These are phyloP conservation scores for Chaetomium strumarium DNA, from an alignment of 2,329 filamentous ascomycete species.

Conservation along the genomic window DNA sequence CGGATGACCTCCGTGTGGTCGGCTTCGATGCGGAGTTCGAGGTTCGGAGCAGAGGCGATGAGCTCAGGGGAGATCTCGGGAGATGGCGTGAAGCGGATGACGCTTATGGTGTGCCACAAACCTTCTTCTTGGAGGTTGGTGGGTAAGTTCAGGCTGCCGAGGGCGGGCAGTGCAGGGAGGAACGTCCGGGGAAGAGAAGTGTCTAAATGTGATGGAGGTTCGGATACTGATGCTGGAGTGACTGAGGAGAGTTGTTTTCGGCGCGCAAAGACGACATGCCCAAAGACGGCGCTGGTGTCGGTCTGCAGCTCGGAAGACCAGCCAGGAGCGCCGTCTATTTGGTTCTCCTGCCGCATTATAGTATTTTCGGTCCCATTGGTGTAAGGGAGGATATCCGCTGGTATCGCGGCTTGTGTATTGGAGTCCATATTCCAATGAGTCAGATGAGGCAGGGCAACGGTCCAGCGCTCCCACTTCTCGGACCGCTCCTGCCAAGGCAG, in stretches of 20 bases:
- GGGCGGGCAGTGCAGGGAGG: conserved; percentile 42
- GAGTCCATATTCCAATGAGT: background rate
- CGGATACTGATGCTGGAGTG: conserved; percentile 10
- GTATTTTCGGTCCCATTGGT: conserved; percentile 19
- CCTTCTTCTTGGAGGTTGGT: conserved; percentile 26
- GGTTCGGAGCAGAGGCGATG: conserved; percentile 22
- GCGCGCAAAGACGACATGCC: conserved; percentile 42
- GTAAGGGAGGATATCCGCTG: conserved; percentile 8
- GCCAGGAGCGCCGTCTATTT: background rate
- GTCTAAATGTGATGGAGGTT: conserved; percentile 16
- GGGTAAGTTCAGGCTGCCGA: conserved; percentile 38
- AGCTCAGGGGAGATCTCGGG: conserved; percentile 20
- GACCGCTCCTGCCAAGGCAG: conserved; percentile 35
- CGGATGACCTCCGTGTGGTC: conserved; percentile 31
- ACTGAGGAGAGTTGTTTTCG: background rate
- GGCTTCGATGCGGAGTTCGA: conserved; percentile 36
- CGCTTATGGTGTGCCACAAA: conserved; percentile 31
- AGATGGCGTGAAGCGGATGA: conserved; percentile 43
- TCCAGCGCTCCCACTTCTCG: conserved; percentile 32
- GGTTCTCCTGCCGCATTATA: background rate
- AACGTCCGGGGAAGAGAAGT: conserved; percentile 34
- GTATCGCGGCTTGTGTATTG: conserved; percentile 3
- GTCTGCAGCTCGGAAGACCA: conserved; percentile 22
- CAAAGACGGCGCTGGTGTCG: conserved; percentile 42
- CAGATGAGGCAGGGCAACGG: conserved; percentile 13